phyloP scores from a whole-genome alignment of 805 yeast species.

The Teunomyces kruisii region DNA sequence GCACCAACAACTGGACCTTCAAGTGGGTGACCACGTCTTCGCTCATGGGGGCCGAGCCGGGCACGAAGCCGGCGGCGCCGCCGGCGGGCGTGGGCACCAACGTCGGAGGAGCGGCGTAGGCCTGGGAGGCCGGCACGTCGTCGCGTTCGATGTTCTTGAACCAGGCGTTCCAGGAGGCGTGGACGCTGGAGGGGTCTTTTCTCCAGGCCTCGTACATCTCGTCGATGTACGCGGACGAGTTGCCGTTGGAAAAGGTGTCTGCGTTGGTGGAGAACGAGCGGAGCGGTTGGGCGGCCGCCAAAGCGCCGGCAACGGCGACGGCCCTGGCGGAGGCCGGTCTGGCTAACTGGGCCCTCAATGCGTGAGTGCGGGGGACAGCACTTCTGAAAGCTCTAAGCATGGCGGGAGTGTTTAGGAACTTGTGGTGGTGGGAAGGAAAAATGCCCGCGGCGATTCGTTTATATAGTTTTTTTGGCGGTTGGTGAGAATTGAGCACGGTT shows the following conservation, averaged over 20 bases:
- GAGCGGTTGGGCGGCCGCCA: slow-evolving; percentile 9
- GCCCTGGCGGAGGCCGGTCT: slow-evolving; percentile 4
- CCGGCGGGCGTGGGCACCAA: slow-evolving; percentile 79
- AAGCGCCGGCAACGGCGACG: not conserved
- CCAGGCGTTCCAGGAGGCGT: slow-evolving; percentile 95
- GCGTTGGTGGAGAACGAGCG: slow-evolving; percentile 35
- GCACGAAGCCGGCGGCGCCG: slow-evolving; percentile 60
- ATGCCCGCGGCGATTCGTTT: not conserved
- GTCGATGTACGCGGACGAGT: slow-evolving; percentile 89
- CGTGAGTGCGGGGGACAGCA: slow-evolving; percentile 34
- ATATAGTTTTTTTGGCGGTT: not conserved
- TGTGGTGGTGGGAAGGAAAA: not conserved
- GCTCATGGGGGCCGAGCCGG: slow-evolving; percentile 48
- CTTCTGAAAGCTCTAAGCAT: slow-evolving; percentile 47
- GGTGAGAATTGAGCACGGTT: not conserved
- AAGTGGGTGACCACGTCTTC: slow-evolving; percentile 81
- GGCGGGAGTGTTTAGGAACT: slow-evolving; percentile 7
- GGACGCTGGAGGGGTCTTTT: slow-evolving; percentile 86
- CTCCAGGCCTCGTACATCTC: slow-evolving; percentile 98
- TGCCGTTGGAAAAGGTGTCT: slow-evolving; percentile 80
- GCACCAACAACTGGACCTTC: slow-evolving; percentile 92
- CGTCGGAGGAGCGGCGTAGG: slow-evolving; percentile 91
- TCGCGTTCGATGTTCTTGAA: slow-evolving; percentile 84
- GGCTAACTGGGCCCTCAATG: slow-evolving; percentile 26
- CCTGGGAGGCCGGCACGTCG: slow-evolving; percentile 65